Evolutionary conservation across 805 yeast genomes (phyloP).

Genomic region (Groenewaldozyma tartarivorans): DNA sequence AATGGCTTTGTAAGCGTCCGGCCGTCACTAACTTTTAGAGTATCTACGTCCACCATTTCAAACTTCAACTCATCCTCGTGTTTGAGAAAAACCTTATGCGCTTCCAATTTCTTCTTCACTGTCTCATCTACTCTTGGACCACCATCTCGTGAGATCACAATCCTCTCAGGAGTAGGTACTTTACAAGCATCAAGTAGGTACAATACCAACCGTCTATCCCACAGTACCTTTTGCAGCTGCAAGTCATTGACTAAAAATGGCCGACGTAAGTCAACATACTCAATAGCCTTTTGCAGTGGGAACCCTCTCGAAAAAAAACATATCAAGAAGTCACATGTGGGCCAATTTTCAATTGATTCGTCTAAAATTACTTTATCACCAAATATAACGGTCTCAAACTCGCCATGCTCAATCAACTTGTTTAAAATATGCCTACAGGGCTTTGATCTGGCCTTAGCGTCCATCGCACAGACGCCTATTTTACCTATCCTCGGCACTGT

Average conservation of each 20-base stretch:
- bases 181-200: conserved; percentile 63
- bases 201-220: conserved; percentile 93
- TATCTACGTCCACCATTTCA: conserved; percentile 79
- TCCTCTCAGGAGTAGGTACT: conserved; percentile 85
- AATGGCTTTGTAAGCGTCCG: conserved; percentile 71
- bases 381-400: conserved; percentile 91
- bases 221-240: conserved; percentile 82
- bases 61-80: conserved; percentile 58
- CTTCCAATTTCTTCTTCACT: conserved; percentile 47
- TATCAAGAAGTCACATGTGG: conserved; percentile 91
- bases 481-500: conserved; percentile 51
- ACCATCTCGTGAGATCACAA: conserved; percentile 91
- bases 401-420: conserved; percentile 82
- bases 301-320: conserved; percentile 94
- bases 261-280: conserved; percentile 77
- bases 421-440: conserved; percentile 90
- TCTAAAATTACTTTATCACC: conserved; percentile 96
- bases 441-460: conserved; percentile 87
- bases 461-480: conserved; percentile 99
- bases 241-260: conserved; percentile 87
- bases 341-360: conserved; percentile 94
- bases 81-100: conserved; percentile 48
- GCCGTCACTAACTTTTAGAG: conserved; percentile 71
- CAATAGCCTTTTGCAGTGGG: conserved; percentile 91
- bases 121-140: conserved; percentile 81